A percentile compares a stretch with the other conserved stretches of the same genome.
phyloP scores from a whole-genome alignment of 2,329 filamentous ascomycete species.

The Sarocladiaceae sp. region DNA sequence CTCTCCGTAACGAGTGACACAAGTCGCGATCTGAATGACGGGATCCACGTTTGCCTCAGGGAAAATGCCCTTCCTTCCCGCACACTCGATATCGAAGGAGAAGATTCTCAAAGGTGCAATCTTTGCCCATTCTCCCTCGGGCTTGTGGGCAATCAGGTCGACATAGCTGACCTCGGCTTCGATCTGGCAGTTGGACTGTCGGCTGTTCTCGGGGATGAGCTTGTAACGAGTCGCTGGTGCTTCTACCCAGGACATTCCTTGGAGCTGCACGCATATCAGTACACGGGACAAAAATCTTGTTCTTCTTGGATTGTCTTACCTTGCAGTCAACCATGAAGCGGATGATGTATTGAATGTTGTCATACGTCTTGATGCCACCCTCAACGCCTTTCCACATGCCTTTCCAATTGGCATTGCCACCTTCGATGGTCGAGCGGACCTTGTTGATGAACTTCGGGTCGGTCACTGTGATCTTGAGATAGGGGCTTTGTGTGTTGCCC shows the following conservation, averaged over 20 bases:
- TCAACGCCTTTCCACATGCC: conserved; percentile 73
- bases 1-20: conserved; percentile 92
- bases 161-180: conserved; percentile 81
- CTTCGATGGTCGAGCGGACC: conserved; percentile 72
- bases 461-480: conserved; percentile 87
- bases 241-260: conserved; percentile 98
- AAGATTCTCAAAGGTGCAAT: conserved; percentile 91
- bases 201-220: conserved; percentile 59
- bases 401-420: conserved; percentile 80
- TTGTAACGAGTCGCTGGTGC: conserved; percentile 70
- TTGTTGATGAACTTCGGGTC: conserved; percentile 81
- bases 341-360: conserved; percentile 92
- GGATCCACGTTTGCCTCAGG: conserved; percentile 88
- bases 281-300: too few relatives aligned
- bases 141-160: conserved; percentile 80
- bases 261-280: conserved; percentile 48
- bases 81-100: conserved; percentile 98
- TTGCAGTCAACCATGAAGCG: conserved; percentile 98
- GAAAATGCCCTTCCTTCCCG: conserved; percentile 94
- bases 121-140: conserved; percentile 94
- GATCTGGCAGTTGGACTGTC: conserved; percentile 93
- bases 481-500: conserved; percentile 87
- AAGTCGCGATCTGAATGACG: conserved; percentile 96
- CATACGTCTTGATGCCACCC: conserved; percentile 80
- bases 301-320: conserved; percentile 37